Percentiles rank a stretch among this genome's conserved stretches.
phyloP scores from a whole-genome alignment of 73 alveolate species.

The Blepharisma japonicum region DNA sequence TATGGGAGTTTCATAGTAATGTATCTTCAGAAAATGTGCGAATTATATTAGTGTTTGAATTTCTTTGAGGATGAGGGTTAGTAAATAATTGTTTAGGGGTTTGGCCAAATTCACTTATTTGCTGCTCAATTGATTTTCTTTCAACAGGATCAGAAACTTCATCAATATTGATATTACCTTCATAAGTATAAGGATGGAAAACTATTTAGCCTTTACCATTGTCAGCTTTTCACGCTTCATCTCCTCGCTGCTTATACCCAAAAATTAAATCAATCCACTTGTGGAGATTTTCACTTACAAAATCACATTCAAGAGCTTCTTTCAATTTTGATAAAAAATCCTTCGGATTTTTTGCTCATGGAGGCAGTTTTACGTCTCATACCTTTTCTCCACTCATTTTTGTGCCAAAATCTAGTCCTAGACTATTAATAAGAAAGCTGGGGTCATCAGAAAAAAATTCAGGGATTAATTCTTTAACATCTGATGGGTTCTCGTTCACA shows the following conservation, averaged over 20 bases:
- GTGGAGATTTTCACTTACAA: slow-evolving; percentile 79
- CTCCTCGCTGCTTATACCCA: slow-evolving; percentile 92
- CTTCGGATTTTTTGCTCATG: slow-evolving; percentile 67
- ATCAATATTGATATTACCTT: slow-evolving; percentile 80
- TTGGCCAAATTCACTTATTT: slow-evolving; percentile 97
- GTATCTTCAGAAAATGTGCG: slow-evolving; percentile 23
- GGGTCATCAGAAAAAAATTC: slow-evolving; percentile 87
- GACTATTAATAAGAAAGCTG: slow-evolving; percentile 66
- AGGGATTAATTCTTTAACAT: slow-evolving; percentile 96
- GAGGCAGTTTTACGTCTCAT: slow-evolving; percentile 76
- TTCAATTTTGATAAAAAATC: slow-evolving; percentile 80
- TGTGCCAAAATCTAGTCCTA: slow-evolving; percentile 82
- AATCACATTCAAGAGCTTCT: slow-evolving; percentile 80
- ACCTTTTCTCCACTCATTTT: slow-evolving; percentile 89
- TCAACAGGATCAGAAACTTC: slow-evolving; percentile 72
- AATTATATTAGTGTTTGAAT: slow-evolving; percentile 35
- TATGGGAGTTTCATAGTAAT: not conserved
- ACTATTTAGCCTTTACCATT: slow-evolving; percentile 55
- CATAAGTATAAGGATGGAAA: slow-evolving; percentile 96
- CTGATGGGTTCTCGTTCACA: slow-evolving; percentile 78
- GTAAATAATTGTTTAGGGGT: slow-evolving; percentile 92
- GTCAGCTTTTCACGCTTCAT: slow-evolving; percentile 68
- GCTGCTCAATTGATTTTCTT: slow-evolving; percentile 78
- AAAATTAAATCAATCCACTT: slow-evolving; percentile 96
- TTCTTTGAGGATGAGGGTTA: slow-evolving; percentile 92